phyloP scores from a whole-genome alignment of 2,329 filamentous ascomycete species.

The Pyrenophora graminea region DNA sequence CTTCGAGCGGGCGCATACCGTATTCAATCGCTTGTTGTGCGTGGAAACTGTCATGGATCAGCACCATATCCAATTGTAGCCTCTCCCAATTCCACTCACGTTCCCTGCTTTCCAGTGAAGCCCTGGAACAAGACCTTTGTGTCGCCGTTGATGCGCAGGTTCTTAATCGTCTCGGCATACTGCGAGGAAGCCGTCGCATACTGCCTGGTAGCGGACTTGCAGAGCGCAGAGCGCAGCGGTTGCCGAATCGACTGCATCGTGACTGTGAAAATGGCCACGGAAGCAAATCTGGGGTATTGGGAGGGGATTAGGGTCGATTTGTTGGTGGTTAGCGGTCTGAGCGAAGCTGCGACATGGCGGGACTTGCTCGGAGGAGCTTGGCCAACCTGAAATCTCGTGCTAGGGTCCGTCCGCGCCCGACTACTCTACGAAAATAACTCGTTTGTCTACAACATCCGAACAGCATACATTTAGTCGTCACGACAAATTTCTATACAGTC shows the following conservation, averaged over 20 bases:
- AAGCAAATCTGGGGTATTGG: slow-evolving; percentile 22
- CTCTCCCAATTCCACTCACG: slow-evolving; percentile 47
- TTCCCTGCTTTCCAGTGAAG: slow-evolving; percentile 96
- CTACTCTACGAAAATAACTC: slow-evolving; percentile 22
- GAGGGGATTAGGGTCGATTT: slow-evolving; percentile 19
- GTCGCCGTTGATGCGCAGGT: slow-evolving; percentile 89
- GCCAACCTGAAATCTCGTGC: slow-evolving; percentile 22
- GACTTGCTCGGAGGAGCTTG: slow-evolving; percentile 26
- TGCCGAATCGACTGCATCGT: slow-evolving; percentile 86
- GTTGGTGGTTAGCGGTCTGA: slow-evolving; percentile 25
- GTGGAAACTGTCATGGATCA: slow-evolving; percentile 75
- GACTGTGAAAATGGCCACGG: slow-evolving; percentile 39
- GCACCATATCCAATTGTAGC: slow-evolving; percentile 2
- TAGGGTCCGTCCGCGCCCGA: slow-evolving; percentile 21
- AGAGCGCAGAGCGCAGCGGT: slow-evolving; percentile 71
- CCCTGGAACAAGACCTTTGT: slow-evolving; percentile 97
- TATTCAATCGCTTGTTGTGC: slow-evolving; percentile 98
- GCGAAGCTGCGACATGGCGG: slow-evolving; percentile 30
- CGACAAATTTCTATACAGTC: background rate
- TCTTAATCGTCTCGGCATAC: slow-evolving; percentile 55
- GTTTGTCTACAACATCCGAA: background rate
- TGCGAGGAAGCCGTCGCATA: slow-evolving; percentile 74
- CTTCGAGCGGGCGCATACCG: slow-evolving; percentile 61
- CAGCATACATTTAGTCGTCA: background rate
- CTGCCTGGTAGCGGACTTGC: slow-evolving; percentile 70